A percentile compares a stretch with the other conserved stretches of the same genome.
Conservation (phyloP, 2,329 filamentous ascomycete genomes). For the Xylariaceae sp. region DNA sequence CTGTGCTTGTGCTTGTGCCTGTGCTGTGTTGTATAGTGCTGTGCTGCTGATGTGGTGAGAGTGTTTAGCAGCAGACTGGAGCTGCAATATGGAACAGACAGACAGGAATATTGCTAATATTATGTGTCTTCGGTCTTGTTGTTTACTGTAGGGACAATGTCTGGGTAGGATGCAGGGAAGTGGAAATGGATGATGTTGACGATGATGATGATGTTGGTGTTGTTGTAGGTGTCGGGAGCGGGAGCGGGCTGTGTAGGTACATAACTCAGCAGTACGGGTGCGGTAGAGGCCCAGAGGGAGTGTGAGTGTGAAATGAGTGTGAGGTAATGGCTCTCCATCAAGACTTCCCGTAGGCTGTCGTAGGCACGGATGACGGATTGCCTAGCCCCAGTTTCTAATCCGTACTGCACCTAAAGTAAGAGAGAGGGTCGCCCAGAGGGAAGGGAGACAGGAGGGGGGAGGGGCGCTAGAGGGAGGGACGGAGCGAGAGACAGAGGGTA, state of each 20-base stretch:
- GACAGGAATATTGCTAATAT: constrained; percentile 6
- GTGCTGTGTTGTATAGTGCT: not conserved
- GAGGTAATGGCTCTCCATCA: not conserved
- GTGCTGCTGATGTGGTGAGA: not conserved
- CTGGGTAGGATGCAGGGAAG: not conserved
- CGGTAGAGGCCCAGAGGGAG: not conserved
- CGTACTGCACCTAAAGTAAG: not conserved
- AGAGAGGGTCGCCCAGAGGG: not conserved
- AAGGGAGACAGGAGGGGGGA: not conserved
- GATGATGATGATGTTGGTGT: not conserved
- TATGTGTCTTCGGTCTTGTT: not conserved
- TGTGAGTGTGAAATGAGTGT: not conserved
- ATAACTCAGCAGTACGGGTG: no score
- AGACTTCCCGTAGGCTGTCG: no score
- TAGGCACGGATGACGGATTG: no score
- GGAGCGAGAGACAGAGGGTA: not conserved
- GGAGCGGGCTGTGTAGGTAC: not conserved
- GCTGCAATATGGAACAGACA: not conserved
- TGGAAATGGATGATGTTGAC: not conserved
- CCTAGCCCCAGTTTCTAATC: no score
- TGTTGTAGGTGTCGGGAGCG: not conserved
- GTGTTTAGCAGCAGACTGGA: not conserved
- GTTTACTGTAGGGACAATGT: not conserved
- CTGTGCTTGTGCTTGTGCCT: not conserved
- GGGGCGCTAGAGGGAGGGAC: not conserved